Base-by-base conservation (phyloP, 2,329 filamentous ascomycete genomes). In the Fusarium sp. region DNA sequence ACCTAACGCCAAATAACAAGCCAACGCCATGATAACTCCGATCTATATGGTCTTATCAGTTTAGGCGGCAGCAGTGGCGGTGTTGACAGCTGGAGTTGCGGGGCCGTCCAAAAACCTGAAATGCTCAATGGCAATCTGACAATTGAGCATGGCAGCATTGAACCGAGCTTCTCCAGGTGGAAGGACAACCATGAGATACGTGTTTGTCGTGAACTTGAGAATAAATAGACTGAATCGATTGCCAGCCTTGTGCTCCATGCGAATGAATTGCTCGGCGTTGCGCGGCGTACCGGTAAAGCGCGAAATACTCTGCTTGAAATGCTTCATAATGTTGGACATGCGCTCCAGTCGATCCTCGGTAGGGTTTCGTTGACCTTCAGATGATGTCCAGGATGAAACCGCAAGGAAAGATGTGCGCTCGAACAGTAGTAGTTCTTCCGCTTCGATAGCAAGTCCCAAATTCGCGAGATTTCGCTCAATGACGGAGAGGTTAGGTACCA, bases 301-400 rank as follows among this genome's bases (percentile, higher is more conserved):
- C 60, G 89, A 91, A 66, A 89, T 88, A 70, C 85, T 89, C 83
- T 98, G 95, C 85, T 98, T 99, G 85, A 98, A 98, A 64, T 95
- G 95, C 84, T 99, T 99, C 83, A 99, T 92, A 78, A 99, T 98
- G 81, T 97, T 98, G 69, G 92, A 96, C 78, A 99, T 93, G 74
- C 88, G 92, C 85, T 99, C 96, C 76, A 97, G 94, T 5, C 96
- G 92, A 82, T 99, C 96, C 54, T 92, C 92, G 69, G 93, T 97
- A 2, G 96, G 95, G 80, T 99, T 99, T 54, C 89, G 83, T 38
- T 88, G 86, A 46, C 94, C 94, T 68, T 91, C 87, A 20, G 89
- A 86, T 3, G 93, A 92, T 8, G 93, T 93, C 83, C 97, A 96
- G 63, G 92, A 94, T 1, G 94, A 97, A n/a, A 99, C 95, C 57